Conservation (phyloP, 176 grass and related monocot genomes). For the Carex parvula region DNA sequence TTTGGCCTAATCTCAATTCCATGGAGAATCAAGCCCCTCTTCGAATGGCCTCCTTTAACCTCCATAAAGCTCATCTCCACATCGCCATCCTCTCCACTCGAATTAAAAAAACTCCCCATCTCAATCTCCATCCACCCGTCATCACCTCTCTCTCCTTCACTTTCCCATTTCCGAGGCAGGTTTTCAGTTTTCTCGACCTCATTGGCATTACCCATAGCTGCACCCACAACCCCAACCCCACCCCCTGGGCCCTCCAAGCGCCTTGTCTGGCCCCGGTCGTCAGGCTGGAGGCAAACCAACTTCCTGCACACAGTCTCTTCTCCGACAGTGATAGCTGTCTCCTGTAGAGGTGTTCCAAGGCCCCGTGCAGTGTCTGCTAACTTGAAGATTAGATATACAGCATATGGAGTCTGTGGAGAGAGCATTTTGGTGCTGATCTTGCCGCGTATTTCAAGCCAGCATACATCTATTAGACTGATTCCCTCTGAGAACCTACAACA, state of each 20-base stretch:
- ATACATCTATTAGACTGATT: slow-evolving; percentile 18
- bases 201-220: background rate
- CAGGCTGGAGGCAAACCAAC: slow-evolving; percentile 21
- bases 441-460: slow-evolving; percentile 48
- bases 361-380: slow-evolving; percentile 16
- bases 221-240: background rate
- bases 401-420: slow-evolving; percentile 28
- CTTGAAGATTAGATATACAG: slow-evolving; percentile 37
- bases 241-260: background rate
- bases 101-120: slow-evolving; percentile 34
- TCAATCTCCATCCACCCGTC: slow-evolving; percentile 44
- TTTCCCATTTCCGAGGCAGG: background rate
- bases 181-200: background rate
- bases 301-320: background rate
- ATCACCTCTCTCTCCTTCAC: background rate
- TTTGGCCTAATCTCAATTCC: slow-evolving; percentile 47
- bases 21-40: slow-evolving; percentile 42
- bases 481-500: slow-evolving; percentile 33
- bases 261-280: slow-evolving; percentile 6
- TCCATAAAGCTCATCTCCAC: slow-evolving; percentile 45
- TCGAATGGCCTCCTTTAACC: slow-evolving; percentile 32
- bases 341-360: slow-evolving; percentile 11
- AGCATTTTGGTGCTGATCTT: slow-evolving; percentile 30
- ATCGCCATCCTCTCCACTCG: slow-evolving; percentile 22
- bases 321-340: slow-evolving; percentile 36